These are phyloP conservation scores for Tylopilus balloui DNA, from an alignment of 768 basidiomycete genomes.

Conservation along the genomic window DNA sequence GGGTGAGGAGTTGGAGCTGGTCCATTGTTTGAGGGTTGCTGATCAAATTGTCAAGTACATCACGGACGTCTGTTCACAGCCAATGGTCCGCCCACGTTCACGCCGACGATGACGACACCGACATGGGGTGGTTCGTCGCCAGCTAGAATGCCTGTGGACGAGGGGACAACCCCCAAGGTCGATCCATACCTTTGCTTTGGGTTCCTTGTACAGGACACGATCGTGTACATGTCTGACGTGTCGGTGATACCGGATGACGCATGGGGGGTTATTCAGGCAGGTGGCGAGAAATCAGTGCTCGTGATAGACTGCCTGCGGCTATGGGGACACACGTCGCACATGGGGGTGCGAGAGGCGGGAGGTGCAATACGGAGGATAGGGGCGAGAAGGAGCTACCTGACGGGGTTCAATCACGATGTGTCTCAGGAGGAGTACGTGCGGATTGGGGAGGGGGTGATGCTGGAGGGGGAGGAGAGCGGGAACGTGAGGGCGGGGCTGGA, in stretches of 20 bases:
- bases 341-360: constrained; percentile 65
- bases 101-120: constrained; percentile 46
- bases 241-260: constrained; percentile 72
- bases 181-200: constrained; percentile 65
- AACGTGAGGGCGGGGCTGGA: constrained; percentile 41
- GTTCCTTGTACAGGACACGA: constrained; percentile 59
- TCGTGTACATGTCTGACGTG: constrained; percentile 82
- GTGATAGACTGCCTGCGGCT: constrained; percentile 77
- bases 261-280: constrained; percentile 47
- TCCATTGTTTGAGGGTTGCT: not conserved
- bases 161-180: constrained; percentile 22
- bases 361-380: constrained; percentile 50
- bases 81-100: constrained; percentile 35
- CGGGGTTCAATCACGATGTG: constrained; percentile 74
- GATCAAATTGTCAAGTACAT: constrained; percentile 45
- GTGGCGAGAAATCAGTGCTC: constrained; percentile 42
- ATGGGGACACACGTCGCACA: constrained; percentile 67
- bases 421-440: constrained; percentile 72
- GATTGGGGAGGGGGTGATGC: constrained; percentile 52
- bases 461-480: constrained; percentile 27
- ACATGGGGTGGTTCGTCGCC: constrained; percentile 30
- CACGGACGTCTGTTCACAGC: constrained; percentile 64
- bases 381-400: constrained; percentile 62
- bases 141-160: constrained; percentile 9
- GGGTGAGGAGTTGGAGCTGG: constrained; percentile 39